Conservation (phyloP, 2,329 filamentous ascomycete species). For the Cyanodermella asteris region DNA sequence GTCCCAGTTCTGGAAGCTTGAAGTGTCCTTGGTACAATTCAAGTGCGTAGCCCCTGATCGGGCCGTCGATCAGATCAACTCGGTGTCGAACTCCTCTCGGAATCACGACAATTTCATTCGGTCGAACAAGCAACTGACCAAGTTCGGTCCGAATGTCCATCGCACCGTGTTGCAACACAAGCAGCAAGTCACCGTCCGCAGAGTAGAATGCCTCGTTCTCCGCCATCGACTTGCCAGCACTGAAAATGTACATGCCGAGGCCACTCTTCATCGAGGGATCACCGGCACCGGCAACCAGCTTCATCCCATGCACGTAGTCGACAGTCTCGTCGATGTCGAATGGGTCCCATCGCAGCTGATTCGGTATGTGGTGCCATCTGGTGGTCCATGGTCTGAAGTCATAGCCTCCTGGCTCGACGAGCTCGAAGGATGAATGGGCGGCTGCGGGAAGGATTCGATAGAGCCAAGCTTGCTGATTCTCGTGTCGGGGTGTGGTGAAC, state of each 20-base stretch:
- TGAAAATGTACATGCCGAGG: conserved; percentile 60
- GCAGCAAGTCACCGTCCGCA: conserved; percentile 56
- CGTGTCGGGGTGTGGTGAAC: conserved; percentile 46
- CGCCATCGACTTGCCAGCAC: conserved; percentile 57
- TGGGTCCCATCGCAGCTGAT: conserved; percentile 61
- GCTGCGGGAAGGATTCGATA: conserved; percentile 48
- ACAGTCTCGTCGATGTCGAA: conserved; percentile 50
- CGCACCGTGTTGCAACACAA: conserved; percentile 52
- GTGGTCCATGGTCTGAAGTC: conserved; percentile 21
- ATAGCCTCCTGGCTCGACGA: conserved; percentile 22
- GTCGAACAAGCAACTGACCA: conserved; percentile 50
- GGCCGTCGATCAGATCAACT: conserved; percentile 39
- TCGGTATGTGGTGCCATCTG: conserved; percentile 52
- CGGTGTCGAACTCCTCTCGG: conserved; percentile 54
- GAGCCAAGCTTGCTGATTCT: conserved; percentile 51
- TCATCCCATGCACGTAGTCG: conserved; percentile 47
- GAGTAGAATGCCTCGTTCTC: conserved; percentile 61
- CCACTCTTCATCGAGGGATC: conserved; percentile 61
- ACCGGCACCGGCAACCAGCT: conserved; percentile 56
- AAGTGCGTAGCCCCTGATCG: conserved; percentile 50
- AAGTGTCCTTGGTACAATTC: conserved; percentile 57
- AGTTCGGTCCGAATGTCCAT: conserved; percentile 61
- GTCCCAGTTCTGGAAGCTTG: conserved; percentile 47
- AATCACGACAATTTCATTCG: conserved; percentile 57
- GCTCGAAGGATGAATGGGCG: conserved; percentile 29